phyloP scores from a whole-genome alignment of 2,329 filamentous ascomycete genomes.

The Talaromyces piceae region DNA sequence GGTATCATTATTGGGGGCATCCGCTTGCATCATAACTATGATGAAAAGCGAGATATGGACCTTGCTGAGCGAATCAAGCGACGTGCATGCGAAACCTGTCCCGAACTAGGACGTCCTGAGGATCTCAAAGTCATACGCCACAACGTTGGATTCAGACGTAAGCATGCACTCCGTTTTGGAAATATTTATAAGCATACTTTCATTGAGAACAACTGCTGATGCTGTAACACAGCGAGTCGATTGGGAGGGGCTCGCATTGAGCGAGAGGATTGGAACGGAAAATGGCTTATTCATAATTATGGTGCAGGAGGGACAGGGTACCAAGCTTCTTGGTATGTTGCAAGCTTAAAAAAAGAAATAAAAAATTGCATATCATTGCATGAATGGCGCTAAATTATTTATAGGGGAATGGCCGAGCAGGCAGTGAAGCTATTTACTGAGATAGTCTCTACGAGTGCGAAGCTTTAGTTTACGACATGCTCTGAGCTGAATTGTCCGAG shows the following conservation, averaged over 20 bases:
- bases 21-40: conserved; percentile 14
- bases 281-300: conserved; percentile 21
- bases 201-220: background rate
- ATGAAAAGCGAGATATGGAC: conserved; percentile 27
- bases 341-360: background rate
- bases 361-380: background rate
- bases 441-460: conserved; percentile 4
- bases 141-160: conserved; percentile 2
- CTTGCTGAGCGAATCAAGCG: conserved; percentile 22
- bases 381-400: background rate
- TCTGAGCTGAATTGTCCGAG: background rate
- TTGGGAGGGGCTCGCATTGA: conserved; percentile 1
- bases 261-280: background rate
- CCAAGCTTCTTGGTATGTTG: conserved; percentile 6
- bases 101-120: conserved; percentile 18
- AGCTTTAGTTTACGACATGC: background rate
- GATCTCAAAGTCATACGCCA: conserved; percentile 2
- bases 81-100: conserved; percentile 26
- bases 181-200: no score
- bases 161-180: no score
- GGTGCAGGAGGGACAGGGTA: conserved; percentile 14
- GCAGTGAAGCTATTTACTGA: conserved; percentile 3
- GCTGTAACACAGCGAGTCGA: background rate
- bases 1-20: conserved; percentile 3
- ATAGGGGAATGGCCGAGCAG: conserved; percentile 3